Evolutionary conservation across 495 filamentous ascomycete genomes (phyloP).

Genomic region (Extremus antarcticus): DNA sequence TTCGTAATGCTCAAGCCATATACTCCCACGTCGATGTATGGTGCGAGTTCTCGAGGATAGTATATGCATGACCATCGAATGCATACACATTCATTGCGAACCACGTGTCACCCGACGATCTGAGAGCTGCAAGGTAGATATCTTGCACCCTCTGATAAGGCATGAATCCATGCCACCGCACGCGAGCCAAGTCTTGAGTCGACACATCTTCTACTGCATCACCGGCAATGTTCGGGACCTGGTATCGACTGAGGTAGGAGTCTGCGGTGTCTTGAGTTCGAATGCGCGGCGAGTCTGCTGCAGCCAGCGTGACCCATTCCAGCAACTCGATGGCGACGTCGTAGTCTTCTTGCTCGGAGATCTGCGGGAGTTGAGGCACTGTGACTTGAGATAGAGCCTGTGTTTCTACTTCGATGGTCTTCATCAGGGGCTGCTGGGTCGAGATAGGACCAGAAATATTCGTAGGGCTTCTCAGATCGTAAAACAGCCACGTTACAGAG

Average conservation of each 20-base stretch:
- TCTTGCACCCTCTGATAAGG: conserved; percentile 20
- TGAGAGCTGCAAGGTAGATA: conserved; percentile 23
- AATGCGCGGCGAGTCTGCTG: conserved; percentile 63
- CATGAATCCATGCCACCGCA: conserved; percentile 31
- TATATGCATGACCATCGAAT: conserved; percentile 23
- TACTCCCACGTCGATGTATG: conserved; percentile 20
- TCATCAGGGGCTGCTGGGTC: conserved; percentile 9
- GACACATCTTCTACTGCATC: not conserved
- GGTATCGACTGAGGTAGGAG: conserved; percentile 71
- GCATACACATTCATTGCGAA: conserved; percentile 22
- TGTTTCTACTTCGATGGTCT: conserved; percentile 1
- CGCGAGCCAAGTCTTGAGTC: conserved; percentile 15
- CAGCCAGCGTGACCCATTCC: conserved; percentile 76
- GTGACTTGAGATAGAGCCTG: not conserved
- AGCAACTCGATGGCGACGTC: conserved; percentile 48
- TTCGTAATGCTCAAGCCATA: conserved; percentile 3
- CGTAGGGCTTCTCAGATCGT: conserved; percentile 40
- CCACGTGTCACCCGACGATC: conserved; percentile 22
- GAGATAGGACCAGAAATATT: conserved; percentile 22
- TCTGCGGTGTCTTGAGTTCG: conserved; percentile 58
- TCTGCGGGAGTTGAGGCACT: conserved; percentile 5
- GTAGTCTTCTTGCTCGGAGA: conserved; percentile 1
- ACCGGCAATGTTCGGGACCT: conserved; percentile 39
- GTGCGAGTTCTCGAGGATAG: conserved; percentile 6
- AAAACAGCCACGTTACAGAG: conserved; percentile 72